Evolutionary conservation across 495 filamentous ascomycete genomes (phyloP), one percentile per base, ranked within the genome.

Genomic region (Antarctomyces pellizariae): DNA sequence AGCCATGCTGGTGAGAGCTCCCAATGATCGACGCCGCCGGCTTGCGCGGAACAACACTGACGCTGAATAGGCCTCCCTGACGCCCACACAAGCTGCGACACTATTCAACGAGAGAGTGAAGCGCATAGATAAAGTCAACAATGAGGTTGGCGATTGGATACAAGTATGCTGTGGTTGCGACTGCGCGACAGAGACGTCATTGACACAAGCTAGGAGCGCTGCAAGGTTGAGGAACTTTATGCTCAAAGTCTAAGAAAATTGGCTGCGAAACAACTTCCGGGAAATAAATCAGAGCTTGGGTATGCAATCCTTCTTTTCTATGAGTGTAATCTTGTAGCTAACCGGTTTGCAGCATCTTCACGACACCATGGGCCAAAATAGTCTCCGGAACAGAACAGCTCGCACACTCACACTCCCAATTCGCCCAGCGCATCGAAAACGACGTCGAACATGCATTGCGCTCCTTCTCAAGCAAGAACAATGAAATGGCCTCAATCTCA

Each of bases 101-200:
- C 63, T 82, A 16, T 59, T 99, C 29, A 71, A 72, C 44, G 83
- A 95, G 44, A 77, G 89, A 37, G 64, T 95, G 42, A 75, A 75
- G 47, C 60, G 78, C 43, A 84, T 92, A 41, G 65, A 68, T 32
- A 75, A 68, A 44, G 56, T 90, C 57, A 92, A 99, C 53, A 46
- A 57, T 36, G 77, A 92, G 47, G 79, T 99, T 39, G 84, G 86
- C 38, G 83, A 95, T 50, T 99, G 83, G 75, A 60, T 99, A 28
- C 77, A 86, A 70, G 86, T 95, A 72, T 33, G 54, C 25, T 33
- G 18, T 35, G 26, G 3, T 33, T 15, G 14, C 16, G 25, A 11
- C 18, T 36, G 22, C 34, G 17, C 30, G 5, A 10, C 16, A 22
- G 17, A n/a, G n/a, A n/a, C n/a, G n/a, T n/a, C n/a, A n/a, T n/a